Conservation (phyloP, 2,329 filamentous ascomycete species). For the Arthrocladium fulminans region DNA sequence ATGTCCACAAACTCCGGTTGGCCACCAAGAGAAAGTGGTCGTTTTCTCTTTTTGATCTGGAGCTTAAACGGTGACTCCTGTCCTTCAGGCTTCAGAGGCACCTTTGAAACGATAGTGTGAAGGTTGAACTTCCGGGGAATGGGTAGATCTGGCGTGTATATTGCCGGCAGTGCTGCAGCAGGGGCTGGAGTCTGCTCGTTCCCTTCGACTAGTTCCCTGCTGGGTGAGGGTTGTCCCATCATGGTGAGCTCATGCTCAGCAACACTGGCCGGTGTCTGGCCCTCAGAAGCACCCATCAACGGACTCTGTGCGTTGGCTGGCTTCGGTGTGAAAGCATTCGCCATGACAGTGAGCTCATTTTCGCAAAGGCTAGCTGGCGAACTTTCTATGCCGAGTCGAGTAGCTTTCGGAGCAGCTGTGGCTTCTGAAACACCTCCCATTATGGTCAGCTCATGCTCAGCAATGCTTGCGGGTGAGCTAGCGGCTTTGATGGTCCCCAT, state of each 20-base stretch:
- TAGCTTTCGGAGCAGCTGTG: not conserved
- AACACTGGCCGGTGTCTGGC: not conserved
- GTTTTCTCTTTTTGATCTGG: conserved; percentile 30
- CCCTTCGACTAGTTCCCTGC: not conserved
- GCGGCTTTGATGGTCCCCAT: not conserved
- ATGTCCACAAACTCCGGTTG: not conserved
- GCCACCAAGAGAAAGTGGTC: conserved; percentile 40
- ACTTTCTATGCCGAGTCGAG: not conserved
- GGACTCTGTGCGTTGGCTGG: not conserved
- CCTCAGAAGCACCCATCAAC: not conserved
- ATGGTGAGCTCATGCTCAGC: not conserved
- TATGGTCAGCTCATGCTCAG: conserved; percentile 7
- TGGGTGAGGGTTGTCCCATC: not conserved
- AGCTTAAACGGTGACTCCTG: conserved; percentile 39
- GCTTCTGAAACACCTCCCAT: not conserved
- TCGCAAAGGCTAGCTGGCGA: not conserved
- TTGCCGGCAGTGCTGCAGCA: not conserved
- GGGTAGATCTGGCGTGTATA: conserved; percentile 1
- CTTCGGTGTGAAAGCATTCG: not conserved
- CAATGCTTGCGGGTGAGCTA: not conserved
- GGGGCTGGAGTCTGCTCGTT: not conserved
- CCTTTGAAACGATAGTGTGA: conserved; percentile 63
- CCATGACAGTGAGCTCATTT: not conserved
- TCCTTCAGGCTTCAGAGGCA: conserved; percentile 61
- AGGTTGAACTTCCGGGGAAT: conserved; percentile 25